A percentile compares a stretch with the other conserved stretches of the same genome.
phyloP scores from a whole-genome alignment of 371 early-diverging fungal species.

The Synchytrium microbalum region DNA sequence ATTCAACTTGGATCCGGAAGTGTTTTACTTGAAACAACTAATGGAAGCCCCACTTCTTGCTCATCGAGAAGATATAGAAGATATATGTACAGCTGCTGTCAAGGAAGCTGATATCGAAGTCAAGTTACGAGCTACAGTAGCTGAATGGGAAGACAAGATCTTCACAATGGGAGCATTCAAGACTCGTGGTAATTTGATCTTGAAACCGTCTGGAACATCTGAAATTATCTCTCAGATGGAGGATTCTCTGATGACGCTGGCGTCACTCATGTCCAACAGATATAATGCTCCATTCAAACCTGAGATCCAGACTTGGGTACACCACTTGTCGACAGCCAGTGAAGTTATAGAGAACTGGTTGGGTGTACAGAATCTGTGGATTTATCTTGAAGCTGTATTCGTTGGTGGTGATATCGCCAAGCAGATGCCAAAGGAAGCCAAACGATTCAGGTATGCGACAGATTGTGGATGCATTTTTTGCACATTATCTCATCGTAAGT shows the following conservation, averaged over 20 bases:
- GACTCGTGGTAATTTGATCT: conserved; percentile 48
- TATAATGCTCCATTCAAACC: conserved; percentile 58
- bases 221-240: conserved; percentile 58
- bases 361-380: conserved; percentile 56
- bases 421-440: conserved; percentile 61
- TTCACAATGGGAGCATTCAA: conserved; percentile 50
- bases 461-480: too few relatives aligned
- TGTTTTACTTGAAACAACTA: conserved; percentile 48
- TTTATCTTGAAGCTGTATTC: conserved; percentile 58
- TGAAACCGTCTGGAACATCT: conserved; percentile 47
- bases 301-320: conserved; percentile 53
- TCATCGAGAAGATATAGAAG: conserved; percentile 51
- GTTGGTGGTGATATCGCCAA: conserved; percentile 62
- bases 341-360: conserved; percentile 60
- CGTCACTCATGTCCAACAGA: conserved; percentile 47
- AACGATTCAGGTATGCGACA: conserved; percentile 34
- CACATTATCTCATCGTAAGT: too few relatives aligned
- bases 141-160: conserved; percentile 50
- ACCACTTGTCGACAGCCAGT: conserved; percentile 48
- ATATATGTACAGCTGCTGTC: conserved; percentile 52
- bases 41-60: conserved; percentile 47
- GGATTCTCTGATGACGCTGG: conserved; percentile 53
- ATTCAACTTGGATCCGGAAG: conserved; percentile 51
- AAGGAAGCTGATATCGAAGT: conserved; percentile 58
- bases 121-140: conserved; percentile 43